A percentile compares a stretch with the other conserved stretches of the same genome.
phyloP scores from a whole-genome alignment of 768 basidiomycete genomes.

The Pleurotus tuber-regium region DNA sequence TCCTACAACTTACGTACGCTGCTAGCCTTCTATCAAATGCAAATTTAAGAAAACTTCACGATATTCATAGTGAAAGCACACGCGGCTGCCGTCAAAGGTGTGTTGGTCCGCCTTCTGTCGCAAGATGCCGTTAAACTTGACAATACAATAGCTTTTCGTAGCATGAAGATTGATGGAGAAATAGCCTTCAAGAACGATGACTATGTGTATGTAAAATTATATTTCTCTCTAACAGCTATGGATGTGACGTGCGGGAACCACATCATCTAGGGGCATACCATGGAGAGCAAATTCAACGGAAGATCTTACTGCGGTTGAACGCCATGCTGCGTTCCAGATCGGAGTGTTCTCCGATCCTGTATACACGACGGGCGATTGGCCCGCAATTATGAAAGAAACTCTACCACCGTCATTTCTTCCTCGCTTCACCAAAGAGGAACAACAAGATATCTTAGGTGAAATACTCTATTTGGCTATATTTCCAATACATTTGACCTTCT shows the following conservation, averaged over 20 bases:
- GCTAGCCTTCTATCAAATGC: no score
- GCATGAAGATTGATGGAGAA: constrained; percentile 47
- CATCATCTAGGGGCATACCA: constrained; percentile 34
- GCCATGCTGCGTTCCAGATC: constrained; percentile 49
- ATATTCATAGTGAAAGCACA: constrained; percentile 41
- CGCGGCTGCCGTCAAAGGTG: constrained; percentile 48
- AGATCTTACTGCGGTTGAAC: constrained; percentile 42
- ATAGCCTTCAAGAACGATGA: constrained; percentile 56
- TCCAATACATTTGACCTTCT: background rate
- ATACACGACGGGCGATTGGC: constrained; percentile 53
- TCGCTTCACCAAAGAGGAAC: constrained; percentile 44
- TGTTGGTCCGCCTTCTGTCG: background rate
- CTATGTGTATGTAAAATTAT: constrained; percentile 34
- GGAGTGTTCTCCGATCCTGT: constrained; percentile 49
- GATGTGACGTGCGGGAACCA: background rate
- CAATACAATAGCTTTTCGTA: constrained; percentile 34
- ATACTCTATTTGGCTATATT: no score
- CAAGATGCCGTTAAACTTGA: background rate
- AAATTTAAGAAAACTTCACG: background rate
- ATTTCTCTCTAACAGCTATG: no score
- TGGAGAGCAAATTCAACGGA: constrained; percentile 45
- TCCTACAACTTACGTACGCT: constrained; percentile 41
- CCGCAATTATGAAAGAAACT: constrained; percentile 45
- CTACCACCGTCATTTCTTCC: constrained; percentile 45
- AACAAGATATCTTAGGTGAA: constrained; percentile 38